Percentiles rank a stretch among this genome's conserved stretches.
phyloP scores from a whole-genome alignment of 257 asterid genomes.

The Nicotiana knightiana region DNA sequence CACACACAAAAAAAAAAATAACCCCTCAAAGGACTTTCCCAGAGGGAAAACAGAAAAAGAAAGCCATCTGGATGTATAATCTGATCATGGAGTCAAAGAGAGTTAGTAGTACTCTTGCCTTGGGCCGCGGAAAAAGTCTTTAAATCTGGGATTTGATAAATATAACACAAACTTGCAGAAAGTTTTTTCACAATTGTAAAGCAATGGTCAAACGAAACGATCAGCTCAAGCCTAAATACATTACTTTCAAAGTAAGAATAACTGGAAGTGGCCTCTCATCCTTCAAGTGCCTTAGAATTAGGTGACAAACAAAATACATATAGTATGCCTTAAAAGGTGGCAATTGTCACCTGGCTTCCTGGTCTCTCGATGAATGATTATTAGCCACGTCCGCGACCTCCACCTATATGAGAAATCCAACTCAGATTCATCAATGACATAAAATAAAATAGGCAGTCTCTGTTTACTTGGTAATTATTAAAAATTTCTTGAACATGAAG shows the following conservation, averaged over 20 bases:
- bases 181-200: not conserved
- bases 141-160: too few relatives aligned
- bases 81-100: too few relatives aligned
- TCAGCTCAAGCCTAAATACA: not conserved
- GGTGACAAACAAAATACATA: not conserved
- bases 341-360: conserved; percentile 11
- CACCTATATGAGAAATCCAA: conserved; percentile 23
- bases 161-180: not conserved
- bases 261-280: not conserved
- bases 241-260: not conserved
- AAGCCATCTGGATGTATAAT: too few relatives aligned
- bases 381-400: conserved; percentile 45
- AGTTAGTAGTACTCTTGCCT: too few relatives aligned
- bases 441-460: not conserved
- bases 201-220: not conserved
- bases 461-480: not conserved
- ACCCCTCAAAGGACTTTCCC: too few relatives aligned
- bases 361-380: not conserved
- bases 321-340: conserved; percentile 17
- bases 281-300: not conserved
- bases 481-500: not conserved
- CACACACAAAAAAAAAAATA: too few relatives aligned
- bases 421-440: not conserved
- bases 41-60: too few relatives aligned
- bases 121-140: too few relatives aligned